Base-by-base conservation (phyloP, 2,329 filamentous ascomycete genomes). In the Alternaria triticimaculans region DNA sequence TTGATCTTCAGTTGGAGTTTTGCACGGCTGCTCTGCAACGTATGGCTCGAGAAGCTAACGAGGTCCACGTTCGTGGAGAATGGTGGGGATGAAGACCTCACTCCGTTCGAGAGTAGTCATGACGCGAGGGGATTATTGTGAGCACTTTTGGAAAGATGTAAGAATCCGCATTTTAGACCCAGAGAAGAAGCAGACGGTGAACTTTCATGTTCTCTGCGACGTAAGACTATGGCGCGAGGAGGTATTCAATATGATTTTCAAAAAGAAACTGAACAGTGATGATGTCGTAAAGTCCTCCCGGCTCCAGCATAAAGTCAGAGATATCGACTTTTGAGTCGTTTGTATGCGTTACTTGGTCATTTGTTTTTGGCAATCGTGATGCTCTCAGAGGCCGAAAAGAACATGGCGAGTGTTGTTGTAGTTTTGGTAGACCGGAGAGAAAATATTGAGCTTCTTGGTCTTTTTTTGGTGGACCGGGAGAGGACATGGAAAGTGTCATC, bases 101-200 rank as follows among this genome's bases (percentile, higher is more conserved):
- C 8, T 41, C 15, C 10, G 33, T 41, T 41, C 15, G 15, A 18
- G 33, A 41, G 2, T 41, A 1, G 15, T 41, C 2, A 3, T 1
- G 33, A 41, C 4, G 15, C 33, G 33, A n/a, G 33, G 4, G 15
- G 0, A 15, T 0, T 5, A 41, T n/a, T 1, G 33, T n/a, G 33
- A n/a, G 15, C 1, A 41, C 15, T n/a, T n/a, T n/a, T n/a, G n/a
- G 33, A 41, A n/a, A n/a, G 15, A n/a, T 41, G 7, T 0, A 41
- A 18, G 4, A 41, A 3, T 18, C 2, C 0, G 5, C 1, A 3
- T 41, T 18, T 18, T 41, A 0, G 3, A 5, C 1, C 37, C n/a
- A 18, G 9, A 41, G 37, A 18, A 41, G n/a, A 18, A 41, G 37
- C 37, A 41, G 4, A 41, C 33, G 7, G 0, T 41, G 33, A 41